phyloP scores from a whole-genome alignment of 75 land plant genomes.

The Sequoiadendron giganteum region DNA sequence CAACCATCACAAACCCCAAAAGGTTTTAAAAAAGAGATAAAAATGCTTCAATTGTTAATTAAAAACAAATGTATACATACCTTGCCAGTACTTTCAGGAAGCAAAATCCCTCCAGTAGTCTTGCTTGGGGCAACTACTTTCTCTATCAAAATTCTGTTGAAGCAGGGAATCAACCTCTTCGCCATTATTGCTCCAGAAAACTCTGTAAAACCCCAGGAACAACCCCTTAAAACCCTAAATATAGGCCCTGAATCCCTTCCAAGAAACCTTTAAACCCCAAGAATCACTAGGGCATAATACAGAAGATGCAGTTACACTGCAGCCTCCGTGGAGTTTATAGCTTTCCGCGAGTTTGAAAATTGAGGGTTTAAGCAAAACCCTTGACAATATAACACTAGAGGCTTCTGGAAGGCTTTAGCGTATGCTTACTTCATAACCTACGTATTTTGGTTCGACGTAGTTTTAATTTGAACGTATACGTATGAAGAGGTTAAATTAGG shows the following conservation, averaged over 20 bases:
- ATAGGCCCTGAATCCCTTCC: neutral
- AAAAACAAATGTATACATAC: conserved; percentile 4
- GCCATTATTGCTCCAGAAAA: conserved; percentile 33
- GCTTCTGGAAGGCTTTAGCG: neutral
- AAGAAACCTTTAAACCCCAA: neutral
- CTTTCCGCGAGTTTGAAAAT: neutral
- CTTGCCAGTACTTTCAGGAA: conserved; percentile 63
- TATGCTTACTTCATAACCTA: neutral
- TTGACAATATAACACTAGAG: neutral
- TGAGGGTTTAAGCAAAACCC: neutral
- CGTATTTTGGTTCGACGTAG: neutral
- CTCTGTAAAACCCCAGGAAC: neutral
- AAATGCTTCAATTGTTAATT: neutral
- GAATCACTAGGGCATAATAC: neutral
- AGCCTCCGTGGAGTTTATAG: too few species aligned
- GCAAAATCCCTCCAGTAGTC: conserved; percentile 64
- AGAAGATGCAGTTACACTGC: too few species aligned
- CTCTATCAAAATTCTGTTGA: conserved; percentile 80
- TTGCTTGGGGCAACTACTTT: conserved; percentile 71
- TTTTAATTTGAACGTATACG: neutral
- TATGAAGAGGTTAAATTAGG: too few species aligned
- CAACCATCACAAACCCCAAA: neutral
- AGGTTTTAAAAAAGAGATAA: neutral
- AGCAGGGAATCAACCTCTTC: conserved; percentile 64
- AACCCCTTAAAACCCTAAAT: neutral